Percentiles rank a stretch among this genome's conserved stretches.
These are phyloP conservation scores for Hysterium pulicare DNA, from an alignment of 2,329 filamentous ascomycete genomes.

Conservation along the genomic window DNA sequence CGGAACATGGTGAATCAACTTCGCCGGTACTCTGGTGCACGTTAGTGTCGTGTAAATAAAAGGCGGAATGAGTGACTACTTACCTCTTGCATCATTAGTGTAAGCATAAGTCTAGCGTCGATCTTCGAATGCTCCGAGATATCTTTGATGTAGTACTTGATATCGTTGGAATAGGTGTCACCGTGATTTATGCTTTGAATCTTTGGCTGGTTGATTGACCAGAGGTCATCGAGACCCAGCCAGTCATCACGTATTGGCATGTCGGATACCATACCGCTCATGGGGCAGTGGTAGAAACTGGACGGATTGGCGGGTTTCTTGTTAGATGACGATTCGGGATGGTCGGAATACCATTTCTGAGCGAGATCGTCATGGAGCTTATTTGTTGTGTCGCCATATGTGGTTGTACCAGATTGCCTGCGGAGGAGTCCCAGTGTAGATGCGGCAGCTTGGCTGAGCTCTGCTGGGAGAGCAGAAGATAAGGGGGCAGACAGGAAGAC, in stretches of 20 bases:
- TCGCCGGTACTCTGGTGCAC: constrained; percentile 12
- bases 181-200: constrained; percentile 6
- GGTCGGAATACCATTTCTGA: constrained; percentile 5
- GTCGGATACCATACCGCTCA: constrained; percentile 7
- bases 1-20: constrained; percentile 12
- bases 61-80: too few species aligned
- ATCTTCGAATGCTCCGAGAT: constrained; percentile 10
- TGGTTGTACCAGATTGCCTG: too few species aligned
- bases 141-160: constrained; percentile 12
- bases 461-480: neutral
- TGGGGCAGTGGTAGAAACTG: constrained; percentile 9
- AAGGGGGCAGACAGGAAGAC: neutral
- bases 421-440: too few species aligned
- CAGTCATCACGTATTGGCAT: constrained; percentile 9
- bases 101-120: constrained; percentile 15
- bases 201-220: constrained; percentile 12
- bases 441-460: neutral
- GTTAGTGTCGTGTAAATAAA: constrained; percentile 1
- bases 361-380: too few species aligned
- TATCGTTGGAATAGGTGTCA: constrained; percentile 3
- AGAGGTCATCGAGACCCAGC: constrained; percentile 13
- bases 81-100: constrained; percentile 18
- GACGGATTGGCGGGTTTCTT: too few species aligned
- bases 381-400: too few species aligned
- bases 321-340: too few species aligned